phyloP scores from a whole-genome alignment of 2,329 filamentous ascomycete genomes.

The Xylariaceae sp. region DNA sequence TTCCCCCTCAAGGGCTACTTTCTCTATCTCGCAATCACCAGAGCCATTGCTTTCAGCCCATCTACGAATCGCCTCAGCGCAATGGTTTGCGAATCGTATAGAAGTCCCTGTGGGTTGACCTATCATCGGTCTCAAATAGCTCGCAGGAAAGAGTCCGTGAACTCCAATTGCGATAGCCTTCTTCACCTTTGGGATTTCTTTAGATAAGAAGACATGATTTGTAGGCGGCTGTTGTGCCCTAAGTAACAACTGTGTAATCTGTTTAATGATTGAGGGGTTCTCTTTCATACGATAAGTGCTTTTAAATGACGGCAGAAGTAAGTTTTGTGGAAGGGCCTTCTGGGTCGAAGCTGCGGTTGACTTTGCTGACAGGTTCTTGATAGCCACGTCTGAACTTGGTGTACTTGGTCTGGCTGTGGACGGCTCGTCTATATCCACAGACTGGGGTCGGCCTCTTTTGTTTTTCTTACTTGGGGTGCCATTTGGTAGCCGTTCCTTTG shows the following conservation, averaged over 20 bases:
- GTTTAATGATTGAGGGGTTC: slow-evolving; percentile 73
- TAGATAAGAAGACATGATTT: slow-evolving; percentile 75
- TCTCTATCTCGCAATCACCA: slow-evolving; percentile 82
- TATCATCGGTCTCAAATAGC: slow-evolving; percentile 85
- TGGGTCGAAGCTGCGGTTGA: slow-evolving; percentile 42
- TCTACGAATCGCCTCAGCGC: slow-evolving; percentile 79
- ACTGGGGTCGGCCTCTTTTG: slow-evolving; percentile 55
- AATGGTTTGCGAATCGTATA: slow-evolving; percentile 87
- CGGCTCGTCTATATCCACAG: slow-evolving; percentile 54
- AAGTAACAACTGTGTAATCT: slow-evolving; percentile 66
- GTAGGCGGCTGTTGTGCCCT: slow-evolving; percentile 62
- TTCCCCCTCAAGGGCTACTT: slow-evolving; percentile 92
- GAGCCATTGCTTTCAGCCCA: slow-evolving; percentile 81
- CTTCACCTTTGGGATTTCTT: slow-evolving; percentile 74
- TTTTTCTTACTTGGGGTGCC: slow-evolving; percentile 46
- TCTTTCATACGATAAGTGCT: slow-evolving; percentile 72
- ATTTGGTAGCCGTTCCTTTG: slow-evolving; percentile 40
- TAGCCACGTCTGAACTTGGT: slow-evolving; percentile 42
- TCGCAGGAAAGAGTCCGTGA: slow-evolving; percentile 91
- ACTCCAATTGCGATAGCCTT: slow-evolving; percentile 93
- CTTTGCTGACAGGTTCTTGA: slow-evolving; percentile 39
- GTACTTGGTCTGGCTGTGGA: slow-evolving; percentile 45
- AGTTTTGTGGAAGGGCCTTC: slow-evolving; percentile 59
- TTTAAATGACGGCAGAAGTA: slow-evolving; percentile 73
- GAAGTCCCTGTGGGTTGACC: slow-evolving; percentile 96